Percentiles rank a stretch among this genome's conserved stretches.
phyloP scores from a whole-genome alignment of 1,284 basidiomycete species.

The Cutaneotrichosporon sp. region DNA sequence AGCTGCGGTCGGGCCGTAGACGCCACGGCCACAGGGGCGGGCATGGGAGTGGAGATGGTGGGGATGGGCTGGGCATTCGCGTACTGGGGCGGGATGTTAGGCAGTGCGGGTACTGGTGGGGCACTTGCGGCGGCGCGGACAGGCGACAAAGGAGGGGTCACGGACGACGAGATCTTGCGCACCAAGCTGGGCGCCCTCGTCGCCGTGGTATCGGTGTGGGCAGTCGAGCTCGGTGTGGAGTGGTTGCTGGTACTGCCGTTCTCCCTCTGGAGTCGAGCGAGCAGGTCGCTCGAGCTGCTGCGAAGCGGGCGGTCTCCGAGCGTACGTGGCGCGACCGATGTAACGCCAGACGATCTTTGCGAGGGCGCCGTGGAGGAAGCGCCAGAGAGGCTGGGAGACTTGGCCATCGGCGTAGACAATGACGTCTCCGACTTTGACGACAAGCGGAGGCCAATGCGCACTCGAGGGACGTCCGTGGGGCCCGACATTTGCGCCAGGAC shows the following conservation, averaged over 20 bases:
- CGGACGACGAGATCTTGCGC: not conserved
- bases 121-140: not conserved
- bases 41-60: slow-evolving; percentile 11
- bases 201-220: not conserved
- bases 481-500: slow-evolving; percentile 65
- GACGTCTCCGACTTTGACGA: slow-evolving; percentile 1
- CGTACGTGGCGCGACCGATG: slow-evolving; percentile 4
- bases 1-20: slow-evolving; percentile 24
- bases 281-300: slow-evolving; percentile 25
- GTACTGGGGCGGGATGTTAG: not conserved
- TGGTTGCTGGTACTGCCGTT: not conserved
- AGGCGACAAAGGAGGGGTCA: slow-evolving; percentile 18
- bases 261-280: slow-evolving; percentile 18
- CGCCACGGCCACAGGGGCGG: slow-evolving; percentile 17
- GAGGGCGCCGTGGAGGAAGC: not conserved
- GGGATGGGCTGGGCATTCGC: not conserved
- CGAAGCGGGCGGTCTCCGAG: slow-evolving; percentile 15
- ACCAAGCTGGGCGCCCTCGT: not conserved
- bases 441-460: not conserved
- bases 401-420: not conserved
- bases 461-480: slow-evolving; percentile 3
- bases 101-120: not conserved
- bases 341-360: slow-evolving; percentile 6
- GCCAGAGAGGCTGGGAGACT: not conserved
- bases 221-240: not conserved